Conservation (phyloP, 2,329 filamentous ascomycete genomes). For the Lasiodiplodia hormozganensis region DNA sequence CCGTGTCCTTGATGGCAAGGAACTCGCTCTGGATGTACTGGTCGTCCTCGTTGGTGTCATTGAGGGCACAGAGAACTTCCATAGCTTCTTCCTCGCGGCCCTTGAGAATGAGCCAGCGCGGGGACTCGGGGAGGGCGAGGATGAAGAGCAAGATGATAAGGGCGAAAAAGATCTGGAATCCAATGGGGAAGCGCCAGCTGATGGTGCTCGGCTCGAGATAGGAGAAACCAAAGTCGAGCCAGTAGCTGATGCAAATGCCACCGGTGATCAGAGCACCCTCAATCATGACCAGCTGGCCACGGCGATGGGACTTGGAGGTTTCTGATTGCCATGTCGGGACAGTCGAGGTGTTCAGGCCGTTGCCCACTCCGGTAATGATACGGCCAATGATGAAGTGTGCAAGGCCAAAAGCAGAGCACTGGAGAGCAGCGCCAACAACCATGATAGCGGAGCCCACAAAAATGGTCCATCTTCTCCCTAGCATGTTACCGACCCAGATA, state of each 20-base stretch:
- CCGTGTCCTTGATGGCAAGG: constrained; percentile 46
- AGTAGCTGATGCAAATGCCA: constrained; percentile 53
- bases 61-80: constrained; percentile 44
- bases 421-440: constrained; percentile 65
- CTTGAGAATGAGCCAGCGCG: constrained; percentile 65
- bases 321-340: constrained; percentile 57
- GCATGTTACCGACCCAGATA: constrained; percentile 61
- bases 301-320: constrained; percentile 53
- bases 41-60: constrained; percentile 41
- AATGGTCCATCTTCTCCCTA: constrained; percentile 64
- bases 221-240: constrained; percentile 52
- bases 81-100: constrained; percentile 57
- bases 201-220: constrained; percentile 55
- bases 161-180: constrained; percentile 65
- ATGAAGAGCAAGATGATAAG: constrained; percentile 58
- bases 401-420: constrained; percentile 58
- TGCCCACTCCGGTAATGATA: constrained; percentile 58
- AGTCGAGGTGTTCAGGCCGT: constrained; percentile 52
- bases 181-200: constrained; percentile 62
- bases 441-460: constrained; percentile 67
- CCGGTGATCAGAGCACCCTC: constrained; percentile 55
- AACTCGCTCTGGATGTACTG: constrained; percentile 47
- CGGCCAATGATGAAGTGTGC: constrained; percentile 56
- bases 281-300: constrained; percentile 57
- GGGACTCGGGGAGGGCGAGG: constrained; percentile 62